A percentile compares a stretch with the other conserved stretches of the same genome.
phyloP scores from a whole-genome alignment of 192 early-diverging fungal genomes.

The Haplosporangium gracile region DNA sequence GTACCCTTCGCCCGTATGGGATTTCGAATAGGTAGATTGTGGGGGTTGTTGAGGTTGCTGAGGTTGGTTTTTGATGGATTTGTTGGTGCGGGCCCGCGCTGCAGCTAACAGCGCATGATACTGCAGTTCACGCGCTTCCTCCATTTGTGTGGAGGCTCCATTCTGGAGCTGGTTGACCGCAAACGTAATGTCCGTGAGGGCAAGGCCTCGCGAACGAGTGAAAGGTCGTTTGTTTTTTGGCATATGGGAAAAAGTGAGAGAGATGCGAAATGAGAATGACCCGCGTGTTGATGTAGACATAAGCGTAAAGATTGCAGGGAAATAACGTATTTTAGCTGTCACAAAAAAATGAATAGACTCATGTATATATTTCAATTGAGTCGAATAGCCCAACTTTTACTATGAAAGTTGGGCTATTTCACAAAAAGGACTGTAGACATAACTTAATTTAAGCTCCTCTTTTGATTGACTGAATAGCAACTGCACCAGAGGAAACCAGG shows the following conservation, averaged over 20 bases:
- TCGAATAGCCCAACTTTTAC: too few relatives aligned
- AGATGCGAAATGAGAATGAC: background rate
- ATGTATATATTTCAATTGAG: too few relatives aligned
- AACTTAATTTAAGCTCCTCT: too few relatives aligned
- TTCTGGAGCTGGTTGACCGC: background rate
- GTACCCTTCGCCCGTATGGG: background rate
- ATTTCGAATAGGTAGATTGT: background rate
- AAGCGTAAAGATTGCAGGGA: too few relatives aligned
- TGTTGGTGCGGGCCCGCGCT: background rate
- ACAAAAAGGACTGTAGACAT: too few relatives aligned
- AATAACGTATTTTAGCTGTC: too few relatives aligned
- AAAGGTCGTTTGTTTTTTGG: background rate
- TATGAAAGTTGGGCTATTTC: too few relatives aligned
- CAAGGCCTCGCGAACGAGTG: background rate
- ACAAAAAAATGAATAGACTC: too few relatives aligned
- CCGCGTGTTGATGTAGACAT: background rate
- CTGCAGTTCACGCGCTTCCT: background rate
- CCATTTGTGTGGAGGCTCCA: background rate
- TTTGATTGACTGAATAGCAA: too few relatives aligned
- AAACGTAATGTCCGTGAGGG: background rate
- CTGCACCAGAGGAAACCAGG: too few relatives aligned
- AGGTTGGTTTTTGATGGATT: background rate
- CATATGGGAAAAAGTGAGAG: conserved; percentile 4
- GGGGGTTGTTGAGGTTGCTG: background rate
- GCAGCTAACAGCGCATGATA: background rate